phyloP scores from a whole-genome alignment of 768 basidiomycete species.

The Coprinellus aureogranulatus region DNA sequence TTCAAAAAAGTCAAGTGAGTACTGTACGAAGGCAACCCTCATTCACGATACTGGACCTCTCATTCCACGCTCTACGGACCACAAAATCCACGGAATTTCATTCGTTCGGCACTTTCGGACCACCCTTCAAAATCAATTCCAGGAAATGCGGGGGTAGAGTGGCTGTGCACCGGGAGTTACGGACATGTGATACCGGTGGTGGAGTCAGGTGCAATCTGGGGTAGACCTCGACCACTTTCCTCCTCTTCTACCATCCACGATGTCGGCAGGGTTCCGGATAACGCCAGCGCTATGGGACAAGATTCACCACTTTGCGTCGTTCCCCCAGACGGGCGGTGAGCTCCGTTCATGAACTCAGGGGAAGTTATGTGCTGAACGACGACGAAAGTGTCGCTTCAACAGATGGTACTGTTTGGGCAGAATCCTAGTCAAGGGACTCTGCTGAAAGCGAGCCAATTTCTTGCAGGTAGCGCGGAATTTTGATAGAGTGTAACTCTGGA shows the following conservation, averaged over 20 bases:
- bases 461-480: constrained; percentile 51
- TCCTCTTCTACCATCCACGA: constrained; percentile 20
- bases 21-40: too few relatives aligned
- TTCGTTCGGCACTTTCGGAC: neutral
- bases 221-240: neutral
- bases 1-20: too few relatives aligned
- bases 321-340: constrained; percentile 89
- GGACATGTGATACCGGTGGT: constrained; percentile 10
- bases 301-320: constrained; percentile 87
- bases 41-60: too few relatives aligned
- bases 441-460: constrained; percentile 87
- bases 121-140: constrained; percentile 13
- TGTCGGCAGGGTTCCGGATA: constrained; percentile 70
- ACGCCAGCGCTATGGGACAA: constrained; percentile 80
- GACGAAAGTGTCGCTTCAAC: constrained; percentile 82
- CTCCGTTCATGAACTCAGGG: constrained; percentile 37
- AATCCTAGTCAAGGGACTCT: constrained; percentile 94
- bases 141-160: neutral
- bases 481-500: neutral
- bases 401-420: constrained; percentile 98
- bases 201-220: neutral
- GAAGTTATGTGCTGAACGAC: constrained; percentile 1
- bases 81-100: neutral
- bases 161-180: constrained; percentile 1
- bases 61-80: too few relatives aligned